Percentiles rank a stretch among this genome's conserved stretches.
Conservation (phyloP, 2,329 filamentous ascomycete species). For the Hypocreales sp. region DNA sequence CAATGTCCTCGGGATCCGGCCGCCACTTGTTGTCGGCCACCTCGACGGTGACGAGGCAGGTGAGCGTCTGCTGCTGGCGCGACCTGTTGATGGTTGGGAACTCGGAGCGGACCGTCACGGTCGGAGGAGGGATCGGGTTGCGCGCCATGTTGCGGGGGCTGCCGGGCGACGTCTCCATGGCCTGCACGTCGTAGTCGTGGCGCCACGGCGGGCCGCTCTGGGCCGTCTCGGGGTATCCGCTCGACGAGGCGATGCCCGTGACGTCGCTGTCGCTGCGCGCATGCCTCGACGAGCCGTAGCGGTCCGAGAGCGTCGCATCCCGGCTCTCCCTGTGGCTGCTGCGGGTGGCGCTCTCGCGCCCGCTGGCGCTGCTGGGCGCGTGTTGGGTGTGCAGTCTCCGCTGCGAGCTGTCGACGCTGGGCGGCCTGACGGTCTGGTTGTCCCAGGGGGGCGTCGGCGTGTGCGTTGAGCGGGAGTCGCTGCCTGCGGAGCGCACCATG, state of each 20-base stretch:
- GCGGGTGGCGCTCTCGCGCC: slow-evolving; percentile 17
- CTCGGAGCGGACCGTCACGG: slow-evolving; percentile 89
- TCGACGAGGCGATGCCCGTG: slow-evolving; percentile 59
- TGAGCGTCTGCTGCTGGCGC: slow-evolving; percentile 85
- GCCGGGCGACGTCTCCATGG: slow-evolving; percentile 76
- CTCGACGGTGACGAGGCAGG: slow-evolving; percentile 86
- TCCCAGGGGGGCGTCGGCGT: slow-evolving; percentile 56
- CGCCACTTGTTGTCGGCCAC: slow-evolving; percentile 87
- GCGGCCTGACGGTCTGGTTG: slow-evolving; percentile 36
- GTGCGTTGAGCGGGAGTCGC: slow-evolving; percentile 40
- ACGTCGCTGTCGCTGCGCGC: slow-evolving; percentile 64
- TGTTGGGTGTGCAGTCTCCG: slow-evolving; percentile 18
- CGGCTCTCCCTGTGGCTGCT: slow-evolving; percentile 32
- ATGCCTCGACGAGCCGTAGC: slow-evolving; percentile 38
- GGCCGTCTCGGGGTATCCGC: slow-evolving; percentile 63
- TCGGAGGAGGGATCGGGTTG: slow-evolving; percentile 81
- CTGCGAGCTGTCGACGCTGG: slow-evolving; percentile 29
- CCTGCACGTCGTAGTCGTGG: slow-evolving; percentile 91
- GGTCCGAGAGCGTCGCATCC: slow-evolving; percentile 28
- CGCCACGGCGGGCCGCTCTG: slow-evolving; percentile 55
- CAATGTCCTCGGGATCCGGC: slow-evolving; percentile 68
- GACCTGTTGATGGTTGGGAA: slow-evolving; percentile 89
- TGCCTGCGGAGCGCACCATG: slow-evolving; percentile 67
- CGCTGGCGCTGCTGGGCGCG: slow-evolving; percentile 9
- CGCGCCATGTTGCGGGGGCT: slow-evolving; percentile 57